Evolutionary conservation across 2,329 filamentous ascomycete genomes (phyloP), one percentile per base, ranked within the genome.

Genomic region (Aspergillus sp.): DNA sequence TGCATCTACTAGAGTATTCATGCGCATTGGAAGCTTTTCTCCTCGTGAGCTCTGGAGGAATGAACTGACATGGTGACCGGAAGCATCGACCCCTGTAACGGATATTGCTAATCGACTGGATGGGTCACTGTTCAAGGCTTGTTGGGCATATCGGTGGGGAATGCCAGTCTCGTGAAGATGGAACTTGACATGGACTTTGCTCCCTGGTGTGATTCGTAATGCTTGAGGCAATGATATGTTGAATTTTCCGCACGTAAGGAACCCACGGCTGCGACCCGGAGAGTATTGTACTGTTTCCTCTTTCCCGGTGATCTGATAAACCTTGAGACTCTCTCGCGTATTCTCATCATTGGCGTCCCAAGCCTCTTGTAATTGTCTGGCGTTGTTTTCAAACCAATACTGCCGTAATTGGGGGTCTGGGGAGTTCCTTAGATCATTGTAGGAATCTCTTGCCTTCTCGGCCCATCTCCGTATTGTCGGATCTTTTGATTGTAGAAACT

Each of bases 401-500:
- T 53, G 7, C 2, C 50, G 7, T 15, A 53, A 30, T 19, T 23
- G 3, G 17, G 30, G 30, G 31, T 53, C 50, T n/a, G 50, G 50
- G 22, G 50, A 53, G 30, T 53, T 53, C 17, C 50, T 23, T 19
- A 53, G 50, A 31, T 54, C n/a, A 23, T 45, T 54, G 25, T 43
- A 54, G 9, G 31, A 41, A 25, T 54, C 51, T 31, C 52, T 54
- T 25, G n/a, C n/a, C 13, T 31, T 45, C 22, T 46, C 38, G 13
- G 38, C 52, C 52, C 52, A 54, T 45, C 8, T 23, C 2, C 52
- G 17, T 22, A 54, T 38, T 19, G n/a, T 45, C 19, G 31, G 22
- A 15, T 54, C 38, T 7, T 43, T 13, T 30, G 34, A 54, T 7
- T 45, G 31, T 17, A 54, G 51, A 45, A 23, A 54, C 25, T 41